A percentile compares a stretch with the other conserved stretches of the same genome.
phyloP scores from a whole-genome alignment of 805 yeast genomes.

The Ogataea methanolica region DNA sequence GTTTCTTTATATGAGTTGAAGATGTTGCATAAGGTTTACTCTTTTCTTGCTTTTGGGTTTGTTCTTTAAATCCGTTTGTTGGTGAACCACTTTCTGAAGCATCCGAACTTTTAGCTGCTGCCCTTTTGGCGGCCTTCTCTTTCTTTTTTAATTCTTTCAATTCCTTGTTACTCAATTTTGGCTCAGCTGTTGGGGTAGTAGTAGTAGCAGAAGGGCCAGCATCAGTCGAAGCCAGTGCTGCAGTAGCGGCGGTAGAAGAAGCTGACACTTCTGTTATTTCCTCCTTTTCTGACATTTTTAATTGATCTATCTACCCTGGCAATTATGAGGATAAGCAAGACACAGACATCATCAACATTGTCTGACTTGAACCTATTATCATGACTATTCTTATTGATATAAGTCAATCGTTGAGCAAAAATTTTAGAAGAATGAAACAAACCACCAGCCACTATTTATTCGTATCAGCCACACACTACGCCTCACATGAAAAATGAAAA shows the following conservation, averaged over 20 bases:
- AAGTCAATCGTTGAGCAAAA: neutral
- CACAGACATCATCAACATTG: too few species aligned
- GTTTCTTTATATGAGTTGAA: slow-evolving; percentile 49
- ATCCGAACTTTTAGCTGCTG: slow-evolving; percentile 66
- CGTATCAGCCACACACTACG: slow-evolving; percentile 3
- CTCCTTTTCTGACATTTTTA: neutral
- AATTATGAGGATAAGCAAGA: too few species aligned
- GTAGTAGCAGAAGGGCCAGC: neutral
- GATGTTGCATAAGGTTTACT: slow-evolving; percentile 34
- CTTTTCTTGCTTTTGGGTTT: slow-evolving; percentile 24
- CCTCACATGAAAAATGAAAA: slow-evolving; percentile 1
- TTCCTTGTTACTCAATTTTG: slow-evolving; percentile 62
- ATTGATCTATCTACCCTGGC: neutral
- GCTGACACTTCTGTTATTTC: neutral
- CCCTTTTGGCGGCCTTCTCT: slow-evolving; percentile 89
- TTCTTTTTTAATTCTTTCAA: slow-evolving; percentile 81
- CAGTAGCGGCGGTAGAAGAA: neutral
- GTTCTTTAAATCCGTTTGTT: slow-evolving; percentile 7
- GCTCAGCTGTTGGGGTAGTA: slow-evolving; percentile 3
- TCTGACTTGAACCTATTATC: too few species aligned
- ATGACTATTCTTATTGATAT: too few species aligned
- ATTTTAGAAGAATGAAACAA: neutral
- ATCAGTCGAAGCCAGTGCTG: neutral
- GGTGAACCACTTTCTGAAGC: slow-evolving; percentile 2
- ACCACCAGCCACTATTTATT: neutral